Evolutionary conservation across 768 basidiomycete species (phyloP).

Genomic region (Hydnomerulius pinastri): DNA sequence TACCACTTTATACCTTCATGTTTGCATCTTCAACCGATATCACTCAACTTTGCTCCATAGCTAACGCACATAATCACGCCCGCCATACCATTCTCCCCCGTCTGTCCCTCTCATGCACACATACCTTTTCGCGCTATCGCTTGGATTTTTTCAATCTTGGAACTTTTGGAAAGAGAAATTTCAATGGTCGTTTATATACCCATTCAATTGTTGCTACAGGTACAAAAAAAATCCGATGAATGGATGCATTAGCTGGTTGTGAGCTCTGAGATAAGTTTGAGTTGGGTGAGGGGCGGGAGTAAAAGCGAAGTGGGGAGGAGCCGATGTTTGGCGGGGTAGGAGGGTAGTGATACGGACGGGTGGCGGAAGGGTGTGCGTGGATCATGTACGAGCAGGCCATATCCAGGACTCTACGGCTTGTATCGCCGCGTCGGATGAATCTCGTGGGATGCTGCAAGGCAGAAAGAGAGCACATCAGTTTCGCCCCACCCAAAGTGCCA

Average conservation of each 20-base stretch:
- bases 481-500: neutral
- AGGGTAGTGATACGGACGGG: neutral
- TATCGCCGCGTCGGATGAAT: slow-evolving; percentile 66
- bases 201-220: slow-evolving; percentile 40
- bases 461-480: slow-evolving; percentile 2
- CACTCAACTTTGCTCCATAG: neutral
- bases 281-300: slow-evolving; percentile 5
- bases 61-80: slow-evolving; percentile 6
- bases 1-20: slow-evolving; percentile 11
- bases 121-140: too few species aligned
- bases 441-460: slow-evolving; percentile 57
- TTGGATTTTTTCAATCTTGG: too few species aligned
- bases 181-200: slow-evolving; percentile 35
- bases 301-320: slow-evolving; percentile 3
- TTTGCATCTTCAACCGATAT: too few species aligned
- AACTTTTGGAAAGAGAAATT: slow-evolving; percentile 11
- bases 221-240: slow-evolving; percentile 39
- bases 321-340: neutral
- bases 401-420: slow-evolving; percentile 78
- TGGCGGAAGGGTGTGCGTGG: neutral
- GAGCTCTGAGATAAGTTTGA: slow-evolving; percentile 20
- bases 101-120: too few species aligned
- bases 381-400: slow-evolving; percentile 45
- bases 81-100: neutral
- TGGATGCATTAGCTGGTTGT: slow-evolving; percentile 35